These are phyloP conservation scores for Lipomyces japonicus DNA, from an alignment of 805 yeast species.

Conservation along the genomic window DNA sequence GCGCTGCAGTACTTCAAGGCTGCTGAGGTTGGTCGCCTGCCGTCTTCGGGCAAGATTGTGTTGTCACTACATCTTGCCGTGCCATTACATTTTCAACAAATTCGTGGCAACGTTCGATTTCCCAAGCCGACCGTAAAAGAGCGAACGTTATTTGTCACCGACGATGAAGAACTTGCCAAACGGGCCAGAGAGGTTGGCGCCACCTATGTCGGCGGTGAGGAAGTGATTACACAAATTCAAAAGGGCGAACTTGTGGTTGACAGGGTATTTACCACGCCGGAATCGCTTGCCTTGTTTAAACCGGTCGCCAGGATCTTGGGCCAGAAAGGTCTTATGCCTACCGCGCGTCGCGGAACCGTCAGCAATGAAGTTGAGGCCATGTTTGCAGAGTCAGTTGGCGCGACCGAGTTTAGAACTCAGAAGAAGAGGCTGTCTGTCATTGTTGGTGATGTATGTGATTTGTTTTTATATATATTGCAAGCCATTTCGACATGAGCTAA, in stretches of 20 bases:
- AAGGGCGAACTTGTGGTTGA: conserved; percentile 59
- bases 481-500: not conserved
- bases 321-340: conserved; percentile 86
- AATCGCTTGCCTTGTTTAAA: conserved; percentile 57
- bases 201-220: conserved; percentile 64
- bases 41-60: conserved; percentile 64
- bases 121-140: conserved; percentile 70
- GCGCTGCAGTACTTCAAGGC: conserved; percentile 77
- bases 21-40: conserved; percentile 81
- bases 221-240: conserved; percentile 59
- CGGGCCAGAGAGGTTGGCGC: conserved; percentile 60
- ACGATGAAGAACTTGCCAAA: conserved; percentile 49
- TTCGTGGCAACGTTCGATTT: conserved; percentile 66
- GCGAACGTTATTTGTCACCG: conserved; percentile 65
- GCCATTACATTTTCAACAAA: conserved; percentile 72
- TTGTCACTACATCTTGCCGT: conserved; percentile 61
- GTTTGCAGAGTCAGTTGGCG: conserved; percentile 4
- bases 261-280: conserved; percentile 82
- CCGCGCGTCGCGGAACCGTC: conserved; percentile 80
- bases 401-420: conserved; percentile 9
- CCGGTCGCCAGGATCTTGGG: conserved; percentile 79
- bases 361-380: conserved; percentile 12
- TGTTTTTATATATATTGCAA: not conserved
- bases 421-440: conserved; percentile 1
- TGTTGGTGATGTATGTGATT: conserved; percentile 17